Percentiles rank a stretch among this genome's conserved stretches.
These are phyloP conservation scores for Cajanus cajan DNA, from an alignment of 306 rosid species.

Conservation along the genomic window DNA sequence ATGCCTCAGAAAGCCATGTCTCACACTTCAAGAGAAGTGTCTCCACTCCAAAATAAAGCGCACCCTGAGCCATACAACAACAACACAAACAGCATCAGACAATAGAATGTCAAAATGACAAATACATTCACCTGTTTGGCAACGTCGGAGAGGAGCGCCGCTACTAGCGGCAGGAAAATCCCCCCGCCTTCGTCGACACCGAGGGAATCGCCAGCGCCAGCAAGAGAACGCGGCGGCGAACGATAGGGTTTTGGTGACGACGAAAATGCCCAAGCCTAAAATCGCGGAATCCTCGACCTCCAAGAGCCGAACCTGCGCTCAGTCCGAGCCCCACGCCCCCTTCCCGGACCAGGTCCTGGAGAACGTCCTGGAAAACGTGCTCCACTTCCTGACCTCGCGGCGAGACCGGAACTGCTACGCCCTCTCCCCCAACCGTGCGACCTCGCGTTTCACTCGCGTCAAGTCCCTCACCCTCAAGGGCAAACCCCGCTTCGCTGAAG, in stretches of 20 bases:
- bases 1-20: constrained; percentile 60
- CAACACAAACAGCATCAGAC: constrained; percentile 17
- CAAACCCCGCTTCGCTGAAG: constrained; percentile 86
- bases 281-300: constrained; percentile 45
- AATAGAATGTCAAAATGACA: background rate
- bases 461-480: constrained; percentile 70
- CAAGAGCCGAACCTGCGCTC: constrained; percentile 55
- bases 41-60: constrained; percentile 84
- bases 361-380: constrained; percentile 94
- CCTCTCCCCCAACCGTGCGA: constrained; percentile 63
- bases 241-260: no score
- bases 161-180: no score
- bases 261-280: no score
- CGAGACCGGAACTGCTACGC: constrained; percentile 92
- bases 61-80: constrained; percentile 51
- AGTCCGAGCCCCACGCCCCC: no score
- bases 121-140: background rate
- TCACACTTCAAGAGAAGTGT: constrained; percentile 58
- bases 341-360: no score
- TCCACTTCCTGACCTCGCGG: constrained; percentile 73
- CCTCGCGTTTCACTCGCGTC: constrained; percentile 54
- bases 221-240: no score
- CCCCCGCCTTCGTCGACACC: no score
- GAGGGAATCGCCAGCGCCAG: no score
- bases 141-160: no score